These are phyloP conservation scores for Calycina marina DNA, from an alignment of 2,329 filamentous ascomycete species.

Conservation along the genomic window DNA sequence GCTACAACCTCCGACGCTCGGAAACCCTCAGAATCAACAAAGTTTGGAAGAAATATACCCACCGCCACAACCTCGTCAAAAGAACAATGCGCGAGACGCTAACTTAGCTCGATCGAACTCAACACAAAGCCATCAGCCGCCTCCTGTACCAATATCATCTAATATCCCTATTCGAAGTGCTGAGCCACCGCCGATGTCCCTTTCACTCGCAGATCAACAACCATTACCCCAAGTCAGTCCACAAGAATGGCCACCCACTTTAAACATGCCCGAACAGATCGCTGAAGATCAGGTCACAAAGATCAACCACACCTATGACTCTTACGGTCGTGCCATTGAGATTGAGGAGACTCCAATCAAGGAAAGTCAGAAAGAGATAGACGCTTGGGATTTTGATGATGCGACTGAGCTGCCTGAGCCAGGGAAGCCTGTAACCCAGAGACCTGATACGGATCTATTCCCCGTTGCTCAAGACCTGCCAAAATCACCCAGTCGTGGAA, in stretches of 20 bases:
- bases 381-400: slow-evolving; percentile 92
- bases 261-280: slow-evolving; percentile 17
- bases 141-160: slow-evolving; percentile 29
- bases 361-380: slow-evolving; percentile 36
- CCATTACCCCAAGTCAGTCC: slow-evolving; percentile 27
- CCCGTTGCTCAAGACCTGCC: slow-evolving; percentile 65
- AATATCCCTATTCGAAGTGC: slow-evolving; percentile 24
- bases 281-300: slow-evolving; percentile 41
- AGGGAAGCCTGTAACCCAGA: slow-evolving; percentile 37
- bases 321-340: slow-evolving; percentile 36
- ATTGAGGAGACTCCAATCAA: slow-evolving; percentile 31
- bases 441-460: slow-evolving; percentile 80
- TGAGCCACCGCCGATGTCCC: slow-evolving; percentile 32
- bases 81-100: slow-evolving; percentile 37
- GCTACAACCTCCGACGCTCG: slow-evolving; percentile 31
- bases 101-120: slow-evolving; percentile 35
- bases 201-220: slow-evolving; percentile 35
- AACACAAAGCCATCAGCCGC: slow-evolving; percentile 44
- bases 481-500: slow-evolving; percentile 60
- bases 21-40: slow-evolving; percentile 28
- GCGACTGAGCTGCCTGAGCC: slow-evolving; percentile 45
- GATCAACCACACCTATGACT: slow-evolving; percentile 42
- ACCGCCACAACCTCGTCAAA: slow-evolving; percentile 32
- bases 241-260: slow-evolving; percentile 23
- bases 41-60: slow-evolving; percentile 21